phyloP scores from a whole-genome alignment of 441 rosid species.

The Gossypium trilobum region DNA sequence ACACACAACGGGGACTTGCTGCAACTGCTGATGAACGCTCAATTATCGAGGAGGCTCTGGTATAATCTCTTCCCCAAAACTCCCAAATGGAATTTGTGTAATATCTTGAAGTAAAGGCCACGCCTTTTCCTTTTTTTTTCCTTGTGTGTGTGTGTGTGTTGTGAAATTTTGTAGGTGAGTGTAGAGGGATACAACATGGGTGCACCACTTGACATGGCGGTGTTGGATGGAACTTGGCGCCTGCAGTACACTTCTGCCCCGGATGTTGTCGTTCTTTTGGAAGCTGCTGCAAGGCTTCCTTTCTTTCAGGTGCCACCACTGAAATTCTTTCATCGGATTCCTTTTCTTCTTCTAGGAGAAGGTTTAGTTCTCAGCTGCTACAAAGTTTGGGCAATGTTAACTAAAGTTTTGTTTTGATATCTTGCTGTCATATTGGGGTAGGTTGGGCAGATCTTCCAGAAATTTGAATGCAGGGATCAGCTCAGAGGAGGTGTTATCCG shows the following conservation, averaged over 20 bases:
- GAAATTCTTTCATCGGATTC: background rate
- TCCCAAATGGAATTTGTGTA: background rate
- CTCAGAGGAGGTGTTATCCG: constrained; percentile 55
- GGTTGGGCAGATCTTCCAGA: constrained; percentile 86
- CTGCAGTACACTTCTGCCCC: constrained; percentile 85
- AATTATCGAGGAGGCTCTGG: constrained; percentile 75
- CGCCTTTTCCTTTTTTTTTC: background rate
- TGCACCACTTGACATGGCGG: constrained; percentile 46
- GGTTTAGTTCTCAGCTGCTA: background rate
- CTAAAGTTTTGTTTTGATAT: constrained; percentile 9
- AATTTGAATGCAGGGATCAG: constrained; percentile 58
- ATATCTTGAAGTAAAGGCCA: background rate
- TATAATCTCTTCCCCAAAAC: constrained; percentile 14
- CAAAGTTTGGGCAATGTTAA: background rate
- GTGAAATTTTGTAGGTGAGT: constrained; percentile 42
- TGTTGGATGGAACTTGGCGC: constrained; percentile 92
- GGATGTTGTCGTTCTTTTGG: constrained; percentile 75
- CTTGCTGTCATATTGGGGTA: constrained; percentile 18
- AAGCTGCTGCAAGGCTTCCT: constrained; percentile 76
- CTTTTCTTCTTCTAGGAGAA: background rate
- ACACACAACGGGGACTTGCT: constrained; percentile 58
- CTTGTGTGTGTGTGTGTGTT: background rate
- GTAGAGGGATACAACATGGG: constrained; percentile 60
- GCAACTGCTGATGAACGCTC: constrained; percentile 67
- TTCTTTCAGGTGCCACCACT: constrained; percentile 52